Evolutionary conservation across 202 grass and related monocot genomes (phyloP), one percentile per base, ranked within the genome.

Genomic region (Schoenoplectus triqueter): DNA sequence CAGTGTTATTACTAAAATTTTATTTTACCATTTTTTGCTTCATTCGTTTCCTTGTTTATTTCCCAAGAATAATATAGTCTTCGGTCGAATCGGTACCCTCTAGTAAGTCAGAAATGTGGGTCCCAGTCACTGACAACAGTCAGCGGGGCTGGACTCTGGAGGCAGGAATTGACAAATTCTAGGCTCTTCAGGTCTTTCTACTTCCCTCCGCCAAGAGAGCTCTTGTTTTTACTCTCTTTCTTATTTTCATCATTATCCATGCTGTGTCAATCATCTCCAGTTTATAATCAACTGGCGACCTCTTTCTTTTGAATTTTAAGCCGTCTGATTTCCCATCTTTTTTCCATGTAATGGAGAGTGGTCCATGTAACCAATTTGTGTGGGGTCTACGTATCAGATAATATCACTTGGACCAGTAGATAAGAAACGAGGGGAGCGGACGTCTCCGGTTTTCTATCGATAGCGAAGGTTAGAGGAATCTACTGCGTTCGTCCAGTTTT

Each of bases 111-210:
- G 75, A 44, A 8, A 10, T 41, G 46, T 68, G 80, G 80, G 80
- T 0, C 80, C 80, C 18, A 68, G 15, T 48, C 5, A 71, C 81
- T 67, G 64, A 83, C 64, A 83, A 42, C 21, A 55, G 81, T 71
- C 81, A 83, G 64, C 49, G 49, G 64, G 81, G 71, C 65, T 59
- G 51, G 62, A 83, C 65, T 83, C 65, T 59, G 51, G 62, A 83
- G 66, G 62, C 81, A 69, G 31, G 51, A 83, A 83, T 83, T 83
- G 81, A 83, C 81, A 70, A 71, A 70, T 83, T 83, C 81, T 83
- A 59, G 49, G 66, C 81, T 11, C 40, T 62, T 66, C 70, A 77
- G 83, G 8, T 70, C 52, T 77, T 77, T 42, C 51, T 62, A 14
- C 59, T 62, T 62, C 52, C 52, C 49, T 52, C 20, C 47, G 9